These are phyloP conservation scores for Cutaneotrichosporon curvatum DNA, from an alignment of 1,284 basidiomycete species.

Conservation along the genomic window DNA sequence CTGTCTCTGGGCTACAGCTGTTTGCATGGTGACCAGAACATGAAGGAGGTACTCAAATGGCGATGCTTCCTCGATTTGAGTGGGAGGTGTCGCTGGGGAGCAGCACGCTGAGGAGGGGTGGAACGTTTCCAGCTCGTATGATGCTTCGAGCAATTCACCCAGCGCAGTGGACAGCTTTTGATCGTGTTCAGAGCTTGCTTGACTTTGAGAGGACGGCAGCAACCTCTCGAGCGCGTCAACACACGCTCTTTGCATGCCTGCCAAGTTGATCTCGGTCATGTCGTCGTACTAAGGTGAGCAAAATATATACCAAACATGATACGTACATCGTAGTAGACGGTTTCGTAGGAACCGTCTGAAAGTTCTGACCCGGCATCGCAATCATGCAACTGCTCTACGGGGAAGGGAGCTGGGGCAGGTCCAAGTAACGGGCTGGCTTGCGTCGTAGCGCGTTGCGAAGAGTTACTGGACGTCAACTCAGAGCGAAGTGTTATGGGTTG, in stretches of 20 bases:
- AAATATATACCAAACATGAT: neutral
- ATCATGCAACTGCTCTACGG: too few species aligned
- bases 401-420: too few species aligned
- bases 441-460: too few species aligned
- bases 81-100: conserved; percentile 9
- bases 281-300: conserved; percentile 11
- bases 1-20: conserved; percentile 2
- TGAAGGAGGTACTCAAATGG: conserved; percentile 9
- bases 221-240: conserved; percentile 24
- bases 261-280: conserved; percentile 20
- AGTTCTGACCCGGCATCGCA: too few species aligned
- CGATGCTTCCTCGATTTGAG: conserved; percentile 2
- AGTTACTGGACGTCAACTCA: too few species aligned
- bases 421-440: too few species aligned
- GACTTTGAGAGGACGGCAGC: conserved; percentile 7
- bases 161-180: conserved; percentile 25
- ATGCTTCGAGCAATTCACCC: conserved; percentile 34
- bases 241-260: conserved; percentile 27
- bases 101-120: conserved; percentile 17
- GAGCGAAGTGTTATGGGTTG: too few species aligned
- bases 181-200: conserved; percentile 5
- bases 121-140: conserved; percentile 35
- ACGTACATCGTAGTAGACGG: conserved; percentile 2
- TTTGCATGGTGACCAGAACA: conserved; percentile 3
- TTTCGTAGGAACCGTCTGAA: neutral